Evolutionary conservation across 164 flowering plant species (phyloP).

Genomic region (Stephania japonica): DNA sequence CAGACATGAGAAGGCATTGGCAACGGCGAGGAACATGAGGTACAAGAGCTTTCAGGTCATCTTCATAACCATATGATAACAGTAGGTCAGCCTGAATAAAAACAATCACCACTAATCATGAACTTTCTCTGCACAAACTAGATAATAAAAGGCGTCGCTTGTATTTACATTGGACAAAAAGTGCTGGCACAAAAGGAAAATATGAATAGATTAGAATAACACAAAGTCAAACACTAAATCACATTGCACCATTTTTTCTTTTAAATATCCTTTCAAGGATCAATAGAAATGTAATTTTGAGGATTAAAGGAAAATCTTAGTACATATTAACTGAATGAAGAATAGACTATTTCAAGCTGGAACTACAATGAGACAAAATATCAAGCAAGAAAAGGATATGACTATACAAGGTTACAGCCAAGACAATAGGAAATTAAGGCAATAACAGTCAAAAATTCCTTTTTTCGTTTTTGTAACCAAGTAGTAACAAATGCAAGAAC

Average conservation of each 20-base stretch:
- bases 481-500: not conserved
- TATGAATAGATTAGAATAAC: not conserved
- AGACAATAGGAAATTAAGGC: not conserved
- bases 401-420: not conserved
- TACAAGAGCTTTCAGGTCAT: constrained; percentile 70
- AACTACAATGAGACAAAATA: not conserved
- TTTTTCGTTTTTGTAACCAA: not conserved
- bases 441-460: not conserved
- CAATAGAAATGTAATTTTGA: not conserved
- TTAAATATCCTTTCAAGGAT: not conserved
- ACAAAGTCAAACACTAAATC: not conserved
- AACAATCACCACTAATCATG: not conserved
- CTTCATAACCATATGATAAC: constrained; percentile 89
- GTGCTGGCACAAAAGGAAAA: not conserved
- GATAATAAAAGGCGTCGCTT: not conserved
- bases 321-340: not conserved
- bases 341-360: not conserved
- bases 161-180: not conserved
- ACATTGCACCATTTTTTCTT: not conserved
- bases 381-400: not conserved
- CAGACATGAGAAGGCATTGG: constrained; percentile 97
- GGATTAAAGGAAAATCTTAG: not conserved
- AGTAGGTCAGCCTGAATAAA: constrained; percentile 87
- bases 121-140: not conserved
- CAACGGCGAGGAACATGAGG: constrained; percentile 76